phyloP scores from a whole-genome alignment of 2,329 filamentous ascomycete species.

The Botryotinia calthae region DNA sequence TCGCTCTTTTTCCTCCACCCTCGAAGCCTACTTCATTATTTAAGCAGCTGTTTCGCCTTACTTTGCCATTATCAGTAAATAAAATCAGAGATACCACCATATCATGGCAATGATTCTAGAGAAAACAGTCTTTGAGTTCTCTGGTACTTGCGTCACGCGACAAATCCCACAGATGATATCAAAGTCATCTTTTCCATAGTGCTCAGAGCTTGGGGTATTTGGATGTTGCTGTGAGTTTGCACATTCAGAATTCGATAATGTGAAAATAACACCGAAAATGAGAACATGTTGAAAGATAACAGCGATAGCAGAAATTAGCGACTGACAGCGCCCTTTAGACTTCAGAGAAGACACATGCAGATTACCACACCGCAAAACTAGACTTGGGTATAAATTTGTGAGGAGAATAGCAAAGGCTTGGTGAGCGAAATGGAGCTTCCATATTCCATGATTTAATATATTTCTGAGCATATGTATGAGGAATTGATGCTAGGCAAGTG shows the following conservation, averaged over 20 bases:
- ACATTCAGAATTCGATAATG: not conserved
- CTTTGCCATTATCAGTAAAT: too few species aligned
- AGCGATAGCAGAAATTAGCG: not conserved
- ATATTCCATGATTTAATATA: too few species aligned
- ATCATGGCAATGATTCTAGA: too few species aligned
- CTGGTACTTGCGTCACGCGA: not conserved
- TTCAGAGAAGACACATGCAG: not conserved
- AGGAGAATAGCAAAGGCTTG: not conserved
- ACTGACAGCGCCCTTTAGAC: not conserved
- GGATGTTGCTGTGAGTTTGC: not conserved
- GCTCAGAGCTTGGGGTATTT: not conserved
- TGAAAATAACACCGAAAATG: not conserved
- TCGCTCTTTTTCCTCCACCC: not conserved
- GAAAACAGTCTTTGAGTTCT: not conserved
- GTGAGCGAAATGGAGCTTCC: not conserved
- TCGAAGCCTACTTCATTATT: not conserved
- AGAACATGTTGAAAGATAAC: not conserved
- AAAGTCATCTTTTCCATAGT: not conserved
- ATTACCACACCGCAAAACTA: accelerated
- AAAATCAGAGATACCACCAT: too few species aligned
- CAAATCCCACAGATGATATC: too few species aligned
- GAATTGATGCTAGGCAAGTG: not conserved
- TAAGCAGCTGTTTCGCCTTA: not conserved
- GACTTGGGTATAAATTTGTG: not conserved
- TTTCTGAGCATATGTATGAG: not conserved